Evolutionary conservation across 2,329 filamentous ascomycete genomes (phyloP).

Genomic region (Chalaropsis ovoidea): DNA sequence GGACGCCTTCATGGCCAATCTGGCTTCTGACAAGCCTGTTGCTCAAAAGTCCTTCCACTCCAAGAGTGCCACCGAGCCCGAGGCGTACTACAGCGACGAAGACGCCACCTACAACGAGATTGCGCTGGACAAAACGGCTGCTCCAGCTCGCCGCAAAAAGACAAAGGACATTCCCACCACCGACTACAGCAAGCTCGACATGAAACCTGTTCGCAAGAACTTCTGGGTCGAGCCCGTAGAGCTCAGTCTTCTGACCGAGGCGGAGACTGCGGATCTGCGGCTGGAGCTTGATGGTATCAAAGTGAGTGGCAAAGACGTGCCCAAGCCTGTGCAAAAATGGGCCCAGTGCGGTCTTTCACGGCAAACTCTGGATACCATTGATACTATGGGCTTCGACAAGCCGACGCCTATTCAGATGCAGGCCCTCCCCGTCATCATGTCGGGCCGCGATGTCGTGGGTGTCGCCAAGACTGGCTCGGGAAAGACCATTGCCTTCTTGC

Average conservation of each 20-base stretch:
- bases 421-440: constrained; percentile 90
- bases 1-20: constrained; percentile 89
- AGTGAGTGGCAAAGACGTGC: constrained; percentile 75
- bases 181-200: constrained; percentile 76
- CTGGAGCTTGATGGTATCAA: constrained; percentile 92
- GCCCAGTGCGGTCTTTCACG: constrained; percentile 85
- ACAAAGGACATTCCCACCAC: constrained; percentile 76
- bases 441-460: constrained; percentile 86
- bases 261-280: constrained; percentile 70
- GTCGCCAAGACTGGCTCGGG: constrained; percentile 96
- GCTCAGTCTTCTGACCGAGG: constrained; percentile 69
- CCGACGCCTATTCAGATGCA: constrained; percentile 94
- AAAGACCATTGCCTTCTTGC: constrained; percentile 88
- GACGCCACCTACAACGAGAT: constrained; percentile 50
- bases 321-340: constrained; percentile 93
- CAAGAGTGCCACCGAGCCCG: constrained; percentile 55
- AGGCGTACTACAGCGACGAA: constrained; percentile 82
- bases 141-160: constrained; percentile 67
- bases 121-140: constrained; percentile 40
- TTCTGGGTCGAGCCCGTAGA: constrained; percentile 91
- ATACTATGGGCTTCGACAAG: constrained; percentile 69
- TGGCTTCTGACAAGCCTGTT: constrained; percentile 40
- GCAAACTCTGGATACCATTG: constrained; percentile 77
- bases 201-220: constrained; percentile 79
- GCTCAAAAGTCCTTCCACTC: constrained; percentile 23